Evolutionary conservation across 495 filamentous ascomycete genomes (phyloP).

Genomic region (Talaromyces nanjingensis): DNA sequence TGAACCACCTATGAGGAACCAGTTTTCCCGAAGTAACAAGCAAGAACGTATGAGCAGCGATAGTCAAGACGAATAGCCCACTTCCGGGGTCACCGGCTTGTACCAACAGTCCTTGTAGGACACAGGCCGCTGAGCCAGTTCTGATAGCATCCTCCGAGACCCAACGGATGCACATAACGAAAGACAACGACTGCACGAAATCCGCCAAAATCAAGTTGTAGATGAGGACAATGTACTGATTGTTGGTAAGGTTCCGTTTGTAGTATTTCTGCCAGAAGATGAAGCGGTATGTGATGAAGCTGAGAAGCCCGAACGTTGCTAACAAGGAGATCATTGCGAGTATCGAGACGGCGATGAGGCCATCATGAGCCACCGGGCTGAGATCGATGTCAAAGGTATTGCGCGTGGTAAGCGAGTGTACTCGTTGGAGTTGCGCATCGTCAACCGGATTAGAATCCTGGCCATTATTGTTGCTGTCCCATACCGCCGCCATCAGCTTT

Average conservation of each 20-base stretch:
- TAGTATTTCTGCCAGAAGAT: slow-evolving; percentile 47
- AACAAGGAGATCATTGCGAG: slow-evolving; percentile 52
- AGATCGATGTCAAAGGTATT: slow-evolving; percentile 13
- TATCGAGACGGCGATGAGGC: slow-evolving; percentile 48
- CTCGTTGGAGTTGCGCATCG: neutral
- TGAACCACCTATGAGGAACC: slow-evolving; percentile 47
- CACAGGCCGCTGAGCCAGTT: slow-evolving; percentile 53
- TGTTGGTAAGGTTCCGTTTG: slow-evolving; percentile 34
- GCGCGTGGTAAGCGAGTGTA: neutral
- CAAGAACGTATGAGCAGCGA: slow-evolving; percentile 63
- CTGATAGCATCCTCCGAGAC: slow-evolving; percentile 41
- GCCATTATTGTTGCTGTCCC: neutral
- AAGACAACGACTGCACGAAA: slow-evolving; percentile 62
- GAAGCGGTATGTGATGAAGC: slow-evolving; percentile 51
- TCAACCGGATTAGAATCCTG: neutral
- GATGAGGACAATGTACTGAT: slow-evolving; percentile 69
- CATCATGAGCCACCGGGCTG: slow-evolving; percentile 29
- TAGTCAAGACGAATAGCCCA: slow-evolving; percentile 61
- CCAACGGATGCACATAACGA: slow-evolving; percentile 58
- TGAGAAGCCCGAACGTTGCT: slow-evolving; percentile 42
- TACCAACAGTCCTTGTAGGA: slow-evolving; percentile 64
- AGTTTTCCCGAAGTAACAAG: slow-evolving; percentile 53
- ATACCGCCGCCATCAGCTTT: neutral
- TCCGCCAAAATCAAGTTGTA: slow-evolving; percentile 69
- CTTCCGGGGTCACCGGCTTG: slow-evolving; percentile 61